phyloP scores from a whole-genome alignment of 495 filamentous ascomycete species.

The Talaromyces ruber region DNA sequence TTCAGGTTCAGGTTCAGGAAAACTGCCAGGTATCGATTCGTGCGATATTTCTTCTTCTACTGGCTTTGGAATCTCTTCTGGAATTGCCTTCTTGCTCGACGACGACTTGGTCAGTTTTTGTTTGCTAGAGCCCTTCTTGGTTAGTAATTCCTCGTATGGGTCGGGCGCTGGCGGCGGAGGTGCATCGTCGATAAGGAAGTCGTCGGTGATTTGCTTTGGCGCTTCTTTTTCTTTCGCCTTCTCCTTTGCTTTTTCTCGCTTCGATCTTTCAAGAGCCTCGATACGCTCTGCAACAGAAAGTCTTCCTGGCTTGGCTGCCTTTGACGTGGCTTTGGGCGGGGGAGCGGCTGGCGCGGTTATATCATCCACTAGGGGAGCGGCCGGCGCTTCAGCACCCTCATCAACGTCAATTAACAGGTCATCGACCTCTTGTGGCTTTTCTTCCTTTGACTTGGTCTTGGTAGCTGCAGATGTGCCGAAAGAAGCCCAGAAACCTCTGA shows the following conservation, averaged over 20 bases:
- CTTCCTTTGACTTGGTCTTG: slow-evolving; percentile 27
- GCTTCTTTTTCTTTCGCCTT: slow-evolving; percentile 21
- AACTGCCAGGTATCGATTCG: slow-evolving; percentile 34
- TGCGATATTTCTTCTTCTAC: slow-evolving; percentile 17
- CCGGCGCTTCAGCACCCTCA: slow-evolving; percentile 23
- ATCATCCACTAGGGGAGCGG: slow-evolving; percentile 21
- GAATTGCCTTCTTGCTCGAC: slow-evolving; percentile 10
- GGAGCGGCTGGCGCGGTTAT: slow-evolving; percentile 25
- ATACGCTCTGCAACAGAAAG: slow-evolving; percentile 40
- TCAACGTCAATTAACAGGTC: slow-evolving; percentile 24
- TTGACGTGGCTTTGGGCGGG: slow-evolving; percentile 27
- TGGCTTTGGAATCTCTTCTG: slow-evolving; percentile 15
- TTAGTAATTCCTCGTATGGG: slow-evolving; percentile 8
- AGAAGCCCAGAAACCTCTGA: slow-evolving; percentile 39
- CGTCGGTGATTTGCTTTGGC: slow-evolving; percentile 12
- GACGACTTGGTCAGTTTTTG: slow-evolving; percentile 8
- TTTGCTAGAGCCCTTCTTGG: slow-evolving; percentile 9
- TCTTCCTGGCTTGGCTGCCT: slow-evolving; percentile 32
- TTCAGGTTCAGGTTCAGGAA: slow-evolving; percentile 26
- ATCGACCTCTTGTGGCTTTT: slow-evolving; percentile 26
- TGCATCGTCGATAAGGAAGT: slow-evolving; percentile 8
- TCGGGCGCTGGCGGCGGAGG: slow-evolving; percentile 9
- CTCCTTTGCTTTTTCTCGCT: slow-evolving; percentile 31
- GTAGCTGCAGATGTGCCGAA: slow-evolving; percentile 26
- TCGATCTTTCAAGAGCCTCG: slow-evolving; percentile 36